Percentiles rank a stretch among this genome's conserved stretches.
Evolutionary conservation across 345 rosid species (phyloP).

Genomic region (Acer campestre): DNA sequence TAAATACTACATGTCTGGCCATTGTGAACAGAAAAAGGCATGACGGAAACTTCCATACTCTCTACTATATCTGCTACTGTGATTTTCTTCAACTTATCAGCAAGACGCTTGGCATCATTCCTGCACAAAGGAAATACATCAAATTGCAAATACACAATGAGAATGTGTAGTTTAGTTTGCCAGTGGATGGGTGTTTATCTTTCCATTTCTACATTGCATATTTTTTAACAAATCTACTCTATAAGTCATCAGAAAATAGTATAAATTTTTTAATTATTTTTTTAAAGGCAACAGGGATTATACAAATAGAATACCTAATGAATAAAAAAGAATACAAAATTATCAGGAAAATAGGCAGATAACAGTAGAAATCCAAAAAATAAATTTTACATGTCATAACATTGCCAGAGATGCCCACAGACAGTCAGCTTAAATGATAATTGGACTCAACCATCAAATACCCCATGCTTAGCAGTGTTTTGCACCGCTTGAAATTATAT

Average conservation of each 20-base stretch:
- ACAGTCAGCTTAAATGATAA: neutral
- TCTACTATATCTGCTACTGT: slow-evolving; percentile 77
- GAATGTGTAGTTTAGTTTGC: neutral
- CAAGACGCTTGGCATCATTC: slow-evolving; percentile 62
- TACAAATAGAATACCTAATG: neutral
- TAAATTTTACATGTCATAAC: neutral
- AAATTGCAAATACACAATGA: neutral
- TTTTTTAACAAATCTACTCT: neutral
- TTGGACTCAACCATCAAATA: neutral
- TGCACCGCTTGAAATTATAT: neutral
- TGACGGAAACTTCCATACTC: slow-evolving; percentile 65
- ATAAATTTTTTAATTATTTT: too few relatives aligned
- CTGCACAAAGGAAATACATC: slow-evolving; percentile 44
- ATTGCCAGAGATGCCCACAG: too few relatives aligned
- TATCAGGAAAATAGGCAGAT: neutral
- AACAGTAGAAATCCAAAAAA: neutral
- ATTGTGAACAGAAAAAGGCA: slow-evolving; percentile 49
- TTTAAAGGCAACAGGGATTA: too few relatives aligned
- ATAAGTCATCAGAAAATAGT: neutral
- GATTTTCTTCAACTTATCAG: slow-evolving; percentile 78
- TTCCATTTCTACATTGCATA: neutral
- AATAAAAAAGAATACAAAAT: neutral
- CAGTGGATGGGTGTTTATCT: neutral
- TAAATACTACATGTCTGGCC: slow-evolving; percentile 55
- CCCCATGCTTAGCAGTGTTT: neutral